A percentile compares a stretch with the other conserved stretches of the same genome.
Evolutionary conservation across 2,329 filamentous ascomycete species (phyloP).

Genomic region (Clonostachys chloroleuca): DNA sequence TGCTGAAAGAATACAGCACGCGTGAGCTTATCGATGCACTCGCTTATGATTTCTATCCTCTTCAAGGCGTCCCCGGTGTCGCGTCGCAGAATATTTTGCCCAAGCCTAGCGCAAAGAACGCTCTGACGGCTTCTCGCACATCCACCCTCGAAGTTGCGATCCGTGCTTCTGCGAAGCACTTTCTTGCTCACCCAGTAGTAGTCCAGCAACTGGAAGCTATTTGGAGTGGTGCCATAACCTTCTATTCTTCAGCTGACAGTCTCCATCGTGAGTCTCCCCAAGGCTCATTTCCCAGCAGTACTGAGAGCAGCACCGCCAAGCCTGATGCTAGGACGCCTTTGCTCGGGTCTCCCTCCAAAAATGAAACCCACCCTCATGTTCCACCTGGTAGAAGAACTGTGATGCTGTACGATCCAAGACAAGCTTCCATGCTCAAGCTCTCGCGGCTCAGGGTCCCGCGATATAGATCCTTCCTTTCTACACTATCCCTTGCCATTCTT

Average conservation of each 20-base stretch:
- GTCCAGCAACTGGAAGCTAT: slow-evolving; percentile 95
- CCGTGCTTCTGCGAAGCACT: slow-evolving; percentile 85
- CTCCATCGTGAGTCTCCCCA: slow-evolving; percentile 58
- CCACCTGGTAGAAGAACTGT: slow-evolving; percentile 65
- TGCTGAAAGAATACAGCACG: slow-evolving; percentile 85
- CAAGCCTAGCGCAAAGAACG: slow-evolving; percentile 32
- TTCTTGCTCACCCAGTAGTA: slow-evolving; percentile 85
- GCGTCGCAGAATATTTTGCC: not conserved
- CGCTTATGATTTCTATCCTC: slow-evolving; percentile 90
- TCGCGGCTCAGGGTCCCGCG: slow-evolving; percentile 86
- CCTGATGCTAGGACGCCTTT: slow-evolving; percentile 46
- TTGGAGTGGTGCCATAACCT: slow-evolving; percentile 93
- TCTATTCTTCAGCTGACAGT: slow-evolving; percentile 83
- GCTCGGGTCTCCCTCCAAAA: slow-evolving; percentile 29
- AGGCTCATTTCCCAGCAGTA: slow-evolving; percentile 6
- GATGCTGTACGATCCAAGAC: slow-evolving; percentile 82
- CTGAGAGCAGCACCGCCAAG: slow-evolving; percentile 20
- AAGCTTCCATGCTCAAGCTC: slow-evolving; percentile 87
- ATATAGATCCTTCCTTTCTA: slow-evolving; percentile 88
- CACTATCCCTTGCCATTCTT: slow-evolving; percentile 78
- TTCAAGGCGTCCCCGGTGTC: slow-evolving; percentile 67
- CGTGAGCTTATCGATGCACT: slow-evolving; percentile 89
- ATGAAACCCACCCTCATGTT: slow-evolving; percentile 21
- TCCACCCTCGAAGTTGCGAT: slow-evolving; percentile 93
- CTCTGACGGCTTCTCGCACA: slow-evolving; percentile 65